Percentiles rank a stretch among this genome's conserved stretches.
Evolutionary conservation across 1,284 basidiomycete genomes (phyloP).

Genomic region (Malassezia cuniculi): DNA sequence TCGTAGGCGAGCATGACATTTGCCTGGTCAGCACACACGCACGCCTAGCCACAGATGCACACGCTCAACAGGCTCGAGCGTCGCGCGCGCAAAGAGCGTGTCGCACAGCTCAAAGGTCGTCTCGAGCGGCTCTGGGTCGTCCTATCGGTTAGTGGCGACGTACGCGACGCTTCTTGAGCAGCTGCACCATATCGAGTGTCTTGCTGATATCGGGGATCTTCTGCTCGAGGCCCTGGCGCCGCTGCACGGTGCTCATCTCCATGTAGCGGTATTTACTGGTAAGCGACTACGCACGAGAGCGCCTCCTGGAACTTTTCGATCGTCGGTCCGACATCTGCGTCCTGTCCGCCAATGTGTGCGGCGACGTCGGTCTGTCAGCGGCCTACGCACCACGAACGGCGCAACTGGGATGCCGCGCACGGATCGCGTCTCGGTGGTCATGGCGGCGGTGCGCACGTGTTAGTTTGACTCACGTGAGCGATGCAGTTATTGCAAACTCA

Average conservation of each 20-base stretch:
- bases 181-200: constrained; percentile 78
- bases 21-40: constrained; percentile 31
- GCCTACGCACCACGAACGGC: constrained; percentile 78
- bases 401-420: constrained; percentile 77
- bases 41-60: constrained; percentile 95
- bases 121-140: constrained; percentile 53
- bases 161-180: constrained; percentile 53
- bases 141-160: constrained; percentile 32
- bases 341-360: constrained; percentile 66
- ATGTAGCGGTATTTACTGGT: constrained; percentile 93
- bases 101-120: constrained; percentile 93
- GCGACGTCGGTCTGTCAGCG: constrained; percentile 76
- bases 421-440: background rate
- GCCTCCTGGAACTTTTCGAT: constrained; percentile 81
- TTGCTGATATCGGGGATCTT: constrained; percentile 96
- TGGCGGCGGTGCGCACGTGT: constrained; percentile 4
- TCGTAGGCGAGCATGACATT: constrained; percentile 93
- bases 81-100: constrained; percentile 81
- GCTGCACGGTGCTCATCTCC: constrained; percentile 73
- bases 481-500: constrained; percentile 14
- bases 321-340: constrained; percentile 64
- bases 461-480: constrained; percentile 4
- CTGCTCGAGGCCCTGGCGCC: constrained; percentile 66
- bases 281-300: constrained; percentile 55
- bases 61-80: constrained; percentile 69